These are phyloP conservation scores for Epicoccum sorghinum DNA, from an alignment of 2,329 filamentous ascomycete species.

Conservation along the genomic window DNA sequence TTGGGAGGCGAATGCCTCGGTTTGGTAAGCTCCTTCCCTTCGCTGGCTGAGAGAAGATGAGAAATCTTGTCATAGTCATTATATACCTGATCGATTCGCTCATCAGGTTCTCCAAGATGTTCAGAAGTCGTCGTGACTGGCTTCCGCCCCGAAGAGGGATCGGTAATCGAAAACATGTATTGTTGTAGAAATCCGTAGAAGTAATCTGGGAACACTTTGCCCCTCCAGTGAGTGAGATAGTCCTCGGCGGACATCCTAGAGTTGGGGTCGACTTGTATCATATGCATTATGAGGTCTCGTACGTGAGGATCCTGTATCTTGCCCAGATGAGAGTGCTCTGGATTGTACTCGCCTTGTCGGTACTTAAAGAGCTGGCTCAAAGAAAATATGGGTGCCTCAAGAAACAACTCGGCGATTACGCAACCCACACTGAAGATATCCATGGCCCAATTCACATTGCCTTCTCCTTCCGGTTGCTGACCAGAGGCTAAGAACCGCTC, in stretches of 20 bases:
- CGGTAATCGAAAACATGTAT: constrained; percentile 95
- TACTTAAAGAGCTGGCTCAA: constrained; percentile 96
- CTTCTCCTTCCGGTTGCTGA: constrained; percentile 67
- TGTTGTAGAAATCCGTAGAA: constrained; percentile 98
- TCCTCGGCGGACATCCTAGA: constrained; percentile 92
- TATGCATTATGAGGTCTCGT: constrained; percentile 87
- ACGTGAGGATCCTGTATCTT: constrained; percentile 89
- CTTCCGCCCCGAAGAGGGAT: constrained; percentile 80
- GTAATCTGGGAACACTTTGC: constrained; percentile 91
- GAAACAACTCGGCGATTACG: constrained; percentile 93
- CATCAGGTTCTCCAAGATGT: constrained; percentile 86
- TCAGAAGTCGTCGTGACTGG: constrained; percentile 70
- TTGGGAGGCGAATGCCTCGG: constrained; percentile 40
- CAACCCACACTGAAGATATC: constrained; percentile 97
- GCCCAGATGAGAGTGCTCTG: constrained; percentile 76
- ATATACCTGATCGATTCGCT: constrained; percentile 90
- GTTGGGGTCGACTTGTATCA: constrained; percentile 94
- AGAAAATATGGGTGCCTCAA: constrained; percentile 97
- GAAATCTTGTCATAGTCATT: constrained; percentile 98
- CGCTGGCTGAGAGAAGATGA: constrained; percentile 82
- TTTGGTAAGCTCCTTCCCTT: constrained; percentile 52
- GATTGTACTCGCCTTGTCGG: constrained; percentile 89
- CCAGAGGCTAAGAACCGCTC: constrained; percentile 83
- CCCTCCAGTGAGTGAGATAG: constrained; percentile 89
- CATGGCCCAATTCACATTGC: constrained; percentile 86